Percentiles rank a stretch among this genome's conserved stretches.
These are phyloP conservation scores for Rhipidocladum racemiflorum DNA, from an alignment of 176 grass and related monocot species.

Conservation along the genomic window DNA sequence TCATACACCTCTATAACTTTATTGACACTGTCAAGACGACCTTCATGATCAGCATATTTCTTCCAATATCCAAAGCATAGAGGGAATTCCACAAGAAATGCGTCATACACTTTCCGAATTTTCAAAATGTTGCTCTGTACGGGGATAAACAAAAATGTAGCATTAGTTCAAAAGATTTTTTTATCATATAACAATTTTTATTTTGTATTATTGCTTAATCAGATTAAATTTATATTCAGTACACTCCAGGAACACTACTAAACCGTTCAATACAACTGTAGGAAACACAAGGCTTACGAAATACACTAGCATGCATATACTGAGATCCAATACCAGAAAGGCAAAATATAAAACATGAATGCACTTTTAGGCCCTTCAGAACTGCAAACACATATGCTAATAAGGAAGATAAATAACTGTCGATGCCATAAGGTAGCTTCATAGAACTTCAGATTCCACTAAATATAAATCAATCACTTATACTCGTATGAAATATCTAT, in stretches of 20 bases:
- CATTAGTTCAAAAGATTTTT: constrained; percentile 18
- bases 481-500: not conserved
- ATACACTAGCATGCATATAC: not conserved
- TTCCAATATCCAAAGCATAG: constrained; percentile 99
- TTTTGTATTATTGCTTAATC: not conserved
- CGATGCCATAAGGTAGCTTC: not conserved
- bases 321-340: not conserved
- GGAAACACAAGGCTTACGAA: not conserved
- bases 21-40: constrained; percentile 49
- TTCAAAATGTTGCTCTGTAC: constrained; percentile 74
- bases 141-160: not conserved
- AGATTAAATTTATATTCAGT: not conserved
- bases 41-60: constrained; percentile 98
- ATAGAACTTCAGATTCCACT: not conserved
- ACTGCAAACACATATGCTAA: not conserved
- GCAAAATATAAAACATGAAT: not conserved
- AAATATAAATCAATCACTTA: not conserved
- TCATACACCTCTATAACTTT: constrained; percentile 98
- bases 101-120: constrained; percentile 88
- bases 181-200: not conserved
- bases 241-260: not conserved
- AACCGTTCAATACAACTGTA: not conserved
- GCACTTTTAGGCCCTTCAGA: not conserved
- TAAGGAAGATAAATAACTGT: not conserved
- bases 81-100: constrained; percentile 86